phyloP scores from a whole-genome alignment of 306 rosid species.

The Pueraria montana region DNA sequence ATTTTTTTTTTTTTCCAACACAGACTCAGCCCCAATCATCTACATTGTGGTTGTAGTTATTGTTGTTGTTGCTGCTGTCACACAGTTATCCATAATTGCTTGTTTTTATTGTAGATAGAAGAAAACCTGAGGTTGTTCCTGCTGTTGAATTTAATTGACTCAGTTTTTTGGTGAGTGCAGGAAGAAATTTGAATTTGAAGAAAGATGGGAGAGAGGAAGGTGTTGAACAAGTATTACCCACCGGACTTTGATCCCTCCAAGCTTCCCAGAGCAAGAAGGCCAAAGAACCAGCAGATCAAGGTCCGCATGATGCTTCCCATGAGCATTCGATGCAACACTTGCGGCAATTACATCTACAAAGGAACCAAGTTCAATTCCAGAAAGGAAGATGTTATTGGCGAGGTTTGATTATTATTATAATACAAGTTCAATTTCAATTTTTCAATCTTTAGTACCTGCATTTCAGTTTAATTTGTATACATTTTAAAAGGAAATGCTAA shows the following conservation, averaged over 20 bases:
- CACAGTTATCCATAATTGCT: background rate
- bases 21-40: background rate
- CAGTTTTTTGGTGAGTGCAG: background rate
- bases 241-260: conserved; percentile 93
- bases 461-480: background rate
- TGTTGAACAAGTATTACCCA: conserved; percentile 90
- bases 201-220: conserved; percentile 93
- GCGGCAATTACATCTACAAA: conserved; percentile 66
- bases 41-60: background rate
- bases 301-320: conserved; percentile 99
- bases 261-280: conserved; percentile 75
- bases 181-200: conserved; percentile 18
- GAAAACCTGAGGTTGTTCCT: background rate
- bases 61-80: background rate
- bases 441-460: background rate
- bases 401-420: conserved; percentile 35
- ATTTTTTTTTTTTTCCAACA: background rate
- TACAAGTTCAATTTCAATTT: conserved; percentile 2
- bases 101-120: background rate
- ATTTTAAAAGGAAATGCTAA: conserved; percentile 51
- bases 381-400: conserved; percentile 62
- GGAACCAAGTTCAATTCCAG: conserved; percentile 64
- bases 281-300: conserved; percentile 89
- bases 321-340: conserved; percentile 95
- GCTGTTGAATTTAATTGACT: background rate